These are phyloP conservation scores for Mycena galericulata DNA, from an alignment of 768 basidiomycete species.

Conservation along the genomic window DNA sequence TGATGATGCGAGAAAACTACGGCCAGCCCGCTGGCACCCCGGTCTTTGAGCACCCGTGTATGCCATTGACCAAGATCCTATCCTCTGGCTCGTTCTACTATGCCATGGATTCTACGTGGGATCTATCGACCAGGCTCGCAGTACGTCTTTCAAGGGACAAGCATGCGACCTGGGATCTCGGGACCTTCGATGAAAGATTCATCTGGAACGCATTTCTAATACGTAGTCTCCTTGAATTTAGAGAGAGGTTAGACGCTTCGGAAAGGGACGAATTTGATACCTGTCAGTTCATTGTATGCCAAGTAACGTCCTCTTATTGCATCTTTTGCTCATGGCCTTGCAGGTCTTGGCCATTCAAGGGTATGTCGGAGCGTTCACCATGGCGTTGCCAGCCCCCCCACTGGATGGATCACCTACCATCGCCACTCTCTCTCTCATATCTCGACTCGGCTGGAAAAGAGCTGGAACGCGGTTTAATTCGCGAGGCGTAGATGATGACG, in stretches of 20 bases:
- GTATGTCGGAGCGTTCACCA: slow-evolving; percentile 85
- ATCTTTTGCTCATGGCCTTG: slow-evolving; percentile 18
- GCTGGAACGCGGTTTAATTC: slow-evolving; percentile 98
- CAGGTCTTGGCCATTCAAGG: slow-evolving; percentile 95
- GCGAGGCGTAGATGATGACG: slow-evolving; percentile 95
- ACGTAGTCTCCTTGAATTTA: slow-evolving; percentile 87
- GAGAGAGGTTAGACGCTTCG: slow-evolving; percentile 76
- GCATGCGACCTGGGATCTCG: slow-evolving; percentile 58
- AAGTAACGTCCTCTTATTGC: slow-evolving; percentile 16
- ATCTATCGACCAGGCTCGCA: slow-evolving; percentile 86
- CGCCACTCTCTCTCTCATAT: slow-evolving; percentile 84
- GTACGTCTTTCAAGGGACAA: slow-evolving; percentile 71
- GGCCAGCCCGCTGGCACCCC: slow-evolving; percentile 55
- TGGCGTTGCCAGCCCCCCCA: slow-evolving; percentile 82
- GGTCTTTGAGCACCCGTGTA: slow-evolving; percentile 92
- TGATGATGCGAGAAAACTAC: slow-evolving; percentile 62
- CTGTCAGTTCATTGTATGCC: slow-evolving; percentile 86
- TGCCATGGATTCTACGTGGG: slow-evolving; percentile 86
- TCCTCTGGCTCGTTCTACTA: slow-evolving; percentile 96
- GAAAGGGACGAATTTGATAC: slow-evolving; percentile 83
- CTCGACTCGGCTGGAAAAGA: slow-evolving; percentile 91
- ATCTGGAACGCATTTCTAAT: slow-evolving; percentile 97
- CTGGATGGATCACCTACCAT: slow-evolving; percentile 78
- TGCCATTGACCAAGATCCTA: slow-evolving; percentile 89
- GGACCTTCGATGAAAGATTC: slow-evolving; percentile 85